Base-by-base conservation (phyloP, 768 basidiomycete genomes). In the Grammothele lineata region DNA sequence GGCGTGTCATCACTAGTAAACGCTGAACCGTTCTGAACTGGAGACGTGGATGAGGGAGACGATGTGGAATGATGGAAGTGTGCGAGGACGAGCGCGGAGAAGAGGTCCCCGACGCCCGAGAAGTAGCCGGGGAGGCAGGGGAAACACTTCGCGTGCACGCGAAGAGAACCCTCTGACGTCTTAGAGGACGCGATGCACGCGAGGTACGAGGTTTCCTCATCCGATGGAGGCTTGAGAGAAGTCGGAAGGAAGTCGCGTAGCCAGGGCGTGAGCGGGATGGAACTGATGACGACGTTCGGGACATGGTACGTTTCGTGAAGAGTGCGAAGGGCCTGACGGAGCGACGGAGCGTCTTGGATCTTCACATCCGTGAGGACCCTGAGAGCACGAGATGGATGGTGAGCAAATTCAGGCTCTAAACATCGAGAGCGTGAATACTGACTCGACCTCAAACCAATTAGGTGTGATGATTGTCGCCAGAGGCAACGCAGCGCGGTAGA, bases 401-500 rank as follows among this genome's bases (percentile, higher is more conserved):
- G n/a, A 33, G 51, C 60, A 2, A 22, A 47, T 22, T 1, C 27
- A 34, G 24, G 33, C 5, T 5, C 11, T 5, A 11, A 30, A 14
- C 27, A 30, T 7, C 27, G 27, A 14, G 27, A 14, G 14, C 27
- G 27, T 14, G 27, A 30, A 34, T 12, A 65, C 83, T 64, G 62
- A 94, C 92, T 98, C 95, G 51, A 87, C 88, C 71, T 99, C 96
- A 57, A 93, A 99, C 81, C 93, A 96, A 62, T 99, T 99, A 0
- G 96, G 96, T 0, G 96, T 92, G 54, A 97, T 97, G 39, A 97
- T 83, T 0, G 89, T 89, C 3, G 96, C 86, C n/a, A 82, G 68
- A n/a, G 81, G 72, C 1, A 95, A 72, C 69, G 93, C 78, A 34
- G 74, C 69, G 37, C 83, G 80, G 70, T 99, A 98, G 32, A 91